Evolutionary conservation across 345 rosid species (phyloP).

Genomic region (Eucalyptus polybractea): DNA sequence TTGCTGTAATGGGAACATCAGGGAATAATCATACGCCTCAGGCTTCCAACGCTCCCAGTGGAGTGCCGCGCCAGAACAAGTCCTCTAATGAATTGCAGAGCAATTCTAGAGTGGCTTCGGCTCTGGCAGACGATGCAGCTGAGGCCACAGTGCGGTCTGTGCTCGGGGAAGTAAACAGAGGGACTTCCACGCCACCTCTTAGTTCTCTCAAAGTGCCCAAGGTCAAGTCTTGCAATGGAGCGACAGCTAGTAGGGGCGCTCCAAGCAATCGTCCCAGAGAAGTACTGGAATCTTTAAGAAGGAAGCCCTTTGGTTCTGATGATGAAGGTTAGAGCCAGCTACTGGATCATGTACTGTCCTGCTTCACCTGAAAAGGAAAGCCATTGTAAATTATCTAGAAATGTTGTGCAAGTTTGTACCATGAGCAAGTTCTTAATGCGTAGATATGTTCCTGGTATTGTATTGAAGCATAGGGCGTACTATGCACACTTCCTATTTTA

Average conservation of each 20-base stretch:
- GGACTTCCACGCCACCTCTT: constrained; percentile 51
- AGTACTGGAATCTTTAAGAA: constrained; percentile 72
- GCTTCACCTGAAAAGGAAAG: background rate
- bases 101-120: constrained; percentile 36
- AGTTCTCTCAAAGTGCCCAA: constrained; percentile 66
- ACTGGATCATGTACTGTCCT: background rate
- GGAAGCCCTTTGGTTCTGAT: constrained; percentile 52
- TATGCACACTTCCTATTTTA: background rate
- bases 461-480: background rate
- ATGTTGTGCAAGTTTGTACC: background rate
- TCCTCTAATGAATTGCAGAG: background rate
- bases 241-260: background rate
- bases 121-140: constrained; percentile 59
- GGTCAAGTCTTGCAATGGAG: constrained; percentile 32
- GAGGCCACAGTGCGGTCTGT: constrained; percentile 57
- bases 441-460: background rate
- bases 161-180: constrained; percentile 57
- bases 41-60: no score
- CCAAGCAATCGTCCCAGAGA: constrained; percentile 33
- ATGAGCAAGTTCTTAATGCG: background rate
- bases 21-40: no score
- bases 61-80: background rate
- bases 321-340: constrained; percentile 26
- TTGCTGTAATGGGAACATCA: background rate
- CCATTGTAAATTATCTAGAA: background rate